Conservation (phyloP, 1,284 basidiomycete genomes). For the Trichosporon asahii region DNA sequence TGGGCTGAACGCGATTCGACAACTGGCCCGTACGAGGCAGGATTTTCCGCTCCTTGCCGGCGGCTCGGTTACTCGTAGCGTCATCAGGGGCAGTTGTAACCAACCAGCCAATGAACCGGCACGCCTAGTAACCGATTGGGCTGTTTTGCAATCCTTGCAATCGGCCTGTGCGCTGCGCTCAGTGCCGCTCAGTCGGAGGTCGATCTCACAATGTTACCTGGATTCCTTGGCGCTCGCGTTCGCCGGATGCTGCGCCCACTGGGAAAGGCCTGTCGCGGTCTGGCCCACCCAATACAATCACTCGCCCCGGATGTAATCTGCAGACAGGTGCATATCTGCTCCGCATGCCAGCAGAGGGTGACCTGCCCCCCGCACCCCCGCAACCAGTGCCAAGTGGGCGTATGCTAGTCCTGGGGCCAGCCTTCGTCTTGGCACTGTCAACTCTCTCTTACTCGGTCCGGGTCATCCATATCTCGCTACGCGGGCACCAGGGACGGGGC, state of each 20-base stretch:
- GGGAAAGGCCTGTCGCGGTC: not conserved
- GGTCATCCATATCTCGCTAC: not conserved
- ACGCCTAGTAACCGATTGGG: not conserved
- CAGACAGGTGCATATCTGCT: not conserved
- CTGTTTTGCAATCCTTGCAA: not conserved
- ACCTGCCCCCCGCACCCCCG: no score
- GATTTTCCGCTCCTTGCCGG: constrained; percentile 6
- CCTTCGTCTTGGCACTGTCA: not conserved
- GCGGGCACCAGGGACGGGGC: not conserved
- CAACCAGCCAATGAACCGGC: not conserved
- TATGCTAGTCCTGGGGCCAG: not conserved
- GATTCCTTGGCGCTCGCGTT: not conserved
- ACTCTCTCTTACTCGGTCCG: not conserved
- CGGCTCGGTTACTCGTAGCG: constrained; percentile 3
- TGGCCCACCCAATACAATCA: not conserved
- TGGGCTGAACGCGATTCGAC: not conserved
- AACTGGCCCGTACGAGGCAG: not conserved
- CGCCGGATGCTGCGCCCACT: not conserved
- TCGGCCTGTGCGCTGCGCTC: not conserved
- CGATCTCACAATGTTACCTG: not conserved
- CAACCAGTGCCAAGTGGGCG: not conserved
- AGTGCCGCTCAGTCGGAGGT: not conserved
- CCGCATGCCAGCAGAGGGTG: not conserved
- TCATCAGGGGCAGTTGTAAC: not conserved
- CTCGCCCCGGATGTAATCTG: not conserved